Conservation (phyloP, 208 protist species). For the Acanthamoeba castellanii region DNA sequence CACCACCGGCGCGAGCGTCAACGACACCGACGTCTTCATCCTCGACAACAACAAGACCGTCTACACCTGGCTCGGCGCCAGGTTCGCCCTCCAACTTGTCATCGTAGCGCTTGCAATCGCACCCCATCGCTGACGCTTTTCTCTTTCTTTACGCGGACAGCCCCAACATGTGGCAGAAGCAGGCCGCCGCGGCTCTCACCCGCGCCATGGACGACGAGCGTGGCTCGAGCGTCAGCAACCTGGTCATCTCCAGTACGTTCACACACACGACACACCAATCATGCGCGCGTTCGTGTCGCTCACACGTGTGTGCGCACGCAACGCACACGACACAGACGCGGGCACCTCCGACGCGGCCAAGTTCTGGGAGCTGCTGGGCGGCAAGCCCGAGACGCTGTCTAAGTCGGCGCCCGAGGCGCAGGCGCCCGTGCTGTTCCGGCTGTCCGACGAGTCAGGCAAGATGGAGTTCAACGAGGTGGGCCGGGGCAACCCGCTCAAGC, state of each 20-base stretch:
- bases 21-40: slow-evolving; percentile 39
- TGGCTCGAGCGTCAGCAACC: not conserved
- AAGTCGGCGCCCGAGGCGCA: not conserved
- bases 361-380: slow-evolving; percentile 40
- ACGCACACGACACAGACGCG: not conserved
- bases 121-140: too few species aligned
- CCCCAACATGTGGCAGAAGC: slow-evolving; percentile 60
- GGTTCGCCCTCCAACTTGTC: too few species aligned
- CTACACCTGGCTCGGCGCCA: slow-evolving; percentile 45
- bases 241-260: slow-evolving; percentile 25
- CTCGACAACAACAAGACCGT: slow-evolving; percentile 19
- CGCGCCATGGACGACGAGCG: slow-evolving; percentile 60
- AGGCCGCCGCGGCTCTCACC: not conserved
- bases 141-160: too few species aligned
- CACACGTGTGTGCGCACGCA: too few species aligned
- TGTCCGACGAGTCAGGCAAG: slow-evolving; percentile 16
- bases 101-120: too few species aligned
- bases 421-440: not conserved
- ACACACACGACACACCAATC: too few species aligned
- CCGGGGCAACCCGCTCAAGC: not conserved
- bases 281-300: too few species aligned
- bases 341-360: not conserved
- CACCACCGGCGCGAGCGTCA: not conserved
- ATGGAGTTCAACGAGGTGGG: slow-evolving; percentile 46
- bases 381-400: not conserved